These are phyloP conservation scores for Prillingera fragicola DNA, from an alignment of 1,284 basidiomycete genomes.

Conservation along the genomic window DNA sequence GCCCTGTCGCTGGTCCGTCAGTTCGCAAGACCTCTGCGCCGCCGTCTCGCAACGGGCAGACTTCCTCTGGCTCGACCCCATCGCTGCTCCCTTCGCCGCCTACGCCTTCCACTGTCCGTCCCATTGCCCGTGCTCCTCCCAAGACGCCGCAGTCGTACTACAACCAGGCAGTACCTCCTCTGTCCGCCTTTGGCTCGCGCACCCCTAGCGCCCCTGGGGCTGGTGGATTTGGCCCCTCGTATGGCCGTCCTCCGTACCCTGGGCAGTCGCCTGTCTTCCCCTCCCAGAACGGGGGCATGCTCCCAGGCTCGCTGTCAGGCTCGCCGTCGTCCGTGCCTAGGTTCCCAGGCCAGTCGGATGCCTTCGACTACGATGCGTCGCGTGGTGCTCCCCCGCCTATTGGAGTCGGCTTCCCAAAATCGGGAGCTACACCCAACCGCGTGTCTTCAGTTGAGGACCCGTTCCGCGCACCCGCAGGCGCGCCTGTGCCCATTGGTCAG, in stretches of 20 bases:
- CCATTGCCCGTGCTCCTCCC: conserved; percentile 19
- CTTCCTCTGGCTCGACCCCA: conserved; percentile 25
- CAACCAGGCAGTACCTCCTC: conserved; percentile 7
- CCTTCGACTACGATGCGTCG: conserved; percentile 12
- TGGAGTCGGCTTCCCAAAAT: conserved; percentile 37
- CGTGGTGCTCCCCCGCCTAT: conserved; percentile 19
- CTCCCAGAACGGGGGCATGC: conserved; percentile 22
- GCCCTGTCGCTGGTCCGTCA: conserved; percentile 9
- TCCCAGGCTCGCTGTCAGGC: conserved; percentile 15
- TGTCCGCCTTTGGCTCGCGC: conserved; percentile 8
- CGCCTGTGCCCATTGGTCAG: conserved; percentile 32
- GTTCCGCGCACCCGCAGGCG: conserved; percentile 23
- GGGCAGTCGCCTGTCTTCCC: conserved; percentile 31
- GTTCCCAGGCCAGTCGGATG: conserved; percentile 13
- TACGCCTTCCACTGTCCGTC: conserved; percentile 59
- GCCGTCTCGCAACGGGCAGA: conserved; percentile 24
- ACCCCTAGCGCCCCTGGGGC: background rate
- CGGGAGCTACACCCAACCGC: conserved; percentile 16
- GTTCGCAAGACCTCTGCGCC: conserved; percentile 7
- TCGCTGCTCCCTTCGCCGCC: conserved; percentile 89
- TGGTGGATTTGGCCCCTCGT: background rate
- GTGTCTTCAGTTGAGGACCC: conserved; percentile 33
- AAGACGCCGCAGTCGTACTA: conserved; percentile 36
- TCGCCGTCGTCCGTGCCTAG: conserved; percentile 27
- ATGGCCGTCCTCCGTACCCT: conserved; percentile 8